Conservation (phyloP, 306 rosid genomes). For the Vachellia pachyceras region DNA sequence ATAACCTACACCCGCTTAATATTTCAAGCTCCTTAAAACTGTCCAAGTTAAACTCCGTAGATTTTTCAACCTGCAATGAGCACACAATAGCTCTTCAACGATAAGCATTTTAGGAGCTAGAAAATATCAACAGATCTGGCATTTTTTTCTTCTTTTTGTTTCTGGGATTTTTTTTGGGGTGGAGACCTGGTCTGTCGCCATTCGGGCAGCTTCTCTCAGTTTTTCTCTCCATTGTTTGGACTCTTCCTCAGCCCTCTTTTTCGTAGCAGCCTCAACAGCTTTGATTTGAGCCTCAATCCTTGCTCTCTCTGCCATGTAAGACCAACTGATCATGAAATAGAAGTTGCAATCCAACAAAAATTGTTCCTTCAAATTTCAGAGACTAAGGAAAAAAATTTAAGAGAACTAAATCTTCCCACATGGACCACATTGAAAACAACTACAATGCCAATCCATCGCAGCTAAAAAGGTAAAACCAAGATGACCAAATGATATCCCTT, state of each 20-base stretch:
- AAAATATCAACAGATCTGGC: no score
- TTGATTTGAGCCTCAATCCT: slow-evolving; percentile 63
- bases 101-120: neutral
- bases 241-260: slow-evolving; percentile 52
- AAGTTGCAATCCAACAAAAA: neutral
- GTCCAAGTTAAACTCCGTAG: slow-evolving; percentile 47
- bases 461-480: neutral
- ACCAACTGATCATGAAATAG: neutral
- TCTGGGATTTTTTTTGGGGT: neutral
- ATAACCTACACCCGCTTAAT: slow-evolving; percentile 46
- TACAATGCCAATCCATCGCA: neutral
- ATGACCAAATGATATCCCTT: no score
- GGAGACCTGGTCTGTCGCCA: slow-evolving; percentile 58
- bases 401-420: neutral
- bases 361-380: neutral
- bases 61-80: slow-evolving; percentile 55
- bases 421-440: neutral
- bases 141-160: no score
- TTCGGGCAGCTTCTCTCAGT: slow-evolving; percentile 70
- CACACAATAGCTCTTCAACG: neutral
- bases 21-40: slow-evolving; percentile 54
- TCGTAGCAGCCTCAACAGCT: slow-evolving; percentile 57
- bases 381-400: neutral
- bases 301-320: slow-evolving; percentile 51
- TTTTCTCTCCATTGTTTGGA: slow-evolving; percentile 50